Evolutionary conservation across 306 rosid species (phyloP).

Genomic region (Prinsepia uniflora): DNA sequence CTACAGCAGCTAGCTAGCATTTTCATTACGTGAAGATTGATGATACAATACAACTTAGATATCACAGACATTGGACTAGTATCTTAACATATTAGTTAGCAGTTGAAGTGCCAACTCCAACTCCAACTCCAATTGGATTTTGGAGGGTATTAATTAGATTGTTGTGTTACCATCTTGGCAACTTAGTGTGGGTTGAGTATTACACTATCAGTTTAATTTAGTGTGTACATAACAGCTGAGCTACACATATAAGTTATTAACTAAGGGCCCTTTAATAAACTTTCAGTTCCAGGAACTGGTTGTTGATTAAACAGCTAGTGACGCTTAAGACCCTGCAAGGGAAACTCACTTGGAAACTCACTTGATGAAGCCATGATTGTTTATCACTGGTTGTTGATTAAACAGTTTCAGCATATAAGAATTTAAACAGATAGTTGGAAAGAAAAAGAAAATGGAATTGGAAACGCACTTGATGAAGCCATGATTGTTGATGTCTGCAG

Average conservation of each 20-base stretch:
- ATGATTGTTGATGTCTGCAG: constrained; percentile 65
- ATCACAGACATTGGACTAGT: not conserved
- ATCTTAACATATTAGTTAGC: not conserved
- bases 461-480: constrained; percentile 65
- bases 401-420: not conserved
- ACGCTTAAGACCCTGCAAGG: too few species aligned
- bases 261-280: too few species aligned
- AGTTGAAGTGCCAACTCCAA: not conserved
- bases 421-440: not conserved
- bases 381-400: not conserved
- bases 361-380: too few species aligned
- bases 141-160: not conserved
- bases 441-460: not conserved
- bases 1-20: not conserved
- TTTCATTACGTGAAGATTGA: not conserved
- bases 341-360: too few species aligned
- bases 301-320: not conserved
- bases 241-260: too few species aligned
- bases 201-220: too few species aligned
- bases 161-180: not conserved
- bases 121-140: not conserved
- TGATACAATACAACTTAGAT: not conserved
- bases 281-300: too few species aligned
- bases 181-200: too few species aligned
- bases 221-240: too few species aligned